These are phyloP conservation scores for Phyllostachys edulis DNA, from an alignment of 176 grass and related monocot species.

Conservation along the genomic window DNA sequence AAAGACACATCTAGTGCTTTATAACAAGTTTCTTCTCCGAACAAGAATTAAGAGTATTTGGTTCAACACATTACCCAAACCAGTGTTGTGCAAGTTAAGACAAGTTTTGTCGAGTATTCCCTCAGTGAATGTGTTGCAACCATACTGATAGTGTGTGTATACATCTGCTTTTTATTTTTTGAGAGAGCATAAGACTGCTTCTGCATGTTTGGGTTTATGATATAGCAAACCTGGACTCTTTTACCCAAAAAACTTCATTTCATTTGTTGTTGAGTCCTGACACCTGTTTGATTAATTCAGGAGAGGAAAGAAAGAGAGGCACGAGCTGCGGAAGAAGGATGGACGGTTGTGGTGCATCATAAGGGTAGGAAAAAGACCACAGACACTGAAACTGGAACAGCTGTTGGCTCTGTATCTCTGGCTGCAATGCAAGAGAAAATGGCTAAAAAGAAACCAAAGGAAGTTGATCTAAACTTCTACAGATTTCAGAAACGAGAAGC, in stretches of 20 bases:
- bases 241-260: neutral
- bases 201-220: neutral
- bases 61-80: neutral
- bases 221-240: neutral
- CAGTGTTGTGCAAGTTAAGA: neutral
- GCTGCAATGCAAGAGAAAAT: conserved; percentile 87
- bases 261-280: neutral
- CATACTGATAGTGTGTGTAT: neutral
- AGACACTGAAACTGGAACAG: conserved; percentile 80
- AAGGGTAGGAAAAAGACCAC: conserved; percentile 96
- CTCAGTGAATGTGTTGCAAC: neutral
- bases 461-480: conserved; percentile 76
- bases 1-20: neutral
- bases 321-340: conserved; percentile 66
- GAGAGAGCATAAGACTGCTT: neutral
- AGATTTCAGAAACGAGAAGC: conserved; percentile 82
- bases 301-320: conserved; percentile 90
- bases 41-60: neutral
- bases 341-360: conserved; percentile 93
- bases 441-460: conserved; percentile 79
- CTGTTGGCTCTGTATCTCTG: conserved; percentile 81
- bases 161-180: conserved; percentile 3
- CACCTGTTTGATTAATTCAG: conserved; percentile 51
- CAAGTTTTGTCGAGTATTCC: neutral
- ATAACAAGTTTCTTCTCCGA: conserved; percentile 17